Base-by-base conservation (phyloP, 306 rosid genomes). In the Begonia peltatifolia region DNA sequence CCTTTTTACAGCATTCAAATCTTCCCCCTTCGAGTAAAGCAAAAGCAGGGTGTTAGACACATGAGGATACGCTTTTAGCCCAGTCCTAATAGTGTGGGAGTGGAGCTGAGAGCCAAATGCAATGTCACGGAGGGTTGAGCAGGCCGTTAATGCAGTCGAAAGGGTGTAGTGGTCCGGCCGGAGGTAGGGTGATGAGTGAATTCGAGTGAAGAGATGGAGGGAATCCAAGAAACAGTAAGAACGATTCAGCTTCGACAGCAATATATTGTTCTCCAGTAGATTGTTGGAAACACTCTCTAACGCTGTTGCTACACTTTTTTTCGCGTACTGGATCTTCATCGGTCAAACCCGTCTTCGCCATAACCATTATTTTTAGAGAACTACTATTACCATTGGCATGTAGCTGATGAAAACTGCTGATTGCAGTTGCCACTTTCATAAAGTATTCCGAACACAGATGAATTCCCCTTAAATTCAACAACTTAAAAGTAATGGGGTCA, bases 1-100 rank as follows among this genome's bases (percentile, higher is more conserved):
- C 51, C 52, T 47, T 8, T 18, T 38, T 38, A 73, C 74, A 30
- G 78, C 75, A 14, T 12, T 13, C 42, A 86, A 74, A 53, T 79
- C 71, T 4, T 52, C 63, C 1, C 65, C 61, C 68, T 76, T 82
- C 11, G 81, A 66, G 46, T 87, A 73, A 48, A 83, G 73, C 0
- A 80, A 87, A 54, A 87, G 89, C 53, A 87, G 43, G 14, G 86
- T 74, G 46, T 82, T 87, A 9, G 78, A 60, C 3, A 87, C 93
- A 41, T 75, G 93, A 62, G 87, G 61, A 52, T 50, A 76, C 53
- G 76, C 59, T 12, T 49, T 25, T 61, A 82, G 79, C 66, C 82
- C 86, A 0, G 86, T 55, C 16, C 46, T 65, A 42, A 71, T 23
- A 15, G 86, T 75, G 14, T 63, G 58, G 47, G 79, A 62, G 43